phyloP scores from a whole-genome alignment of 2,329 filamentous ascomycete species.

The Monilinia fructigena region DNA sequence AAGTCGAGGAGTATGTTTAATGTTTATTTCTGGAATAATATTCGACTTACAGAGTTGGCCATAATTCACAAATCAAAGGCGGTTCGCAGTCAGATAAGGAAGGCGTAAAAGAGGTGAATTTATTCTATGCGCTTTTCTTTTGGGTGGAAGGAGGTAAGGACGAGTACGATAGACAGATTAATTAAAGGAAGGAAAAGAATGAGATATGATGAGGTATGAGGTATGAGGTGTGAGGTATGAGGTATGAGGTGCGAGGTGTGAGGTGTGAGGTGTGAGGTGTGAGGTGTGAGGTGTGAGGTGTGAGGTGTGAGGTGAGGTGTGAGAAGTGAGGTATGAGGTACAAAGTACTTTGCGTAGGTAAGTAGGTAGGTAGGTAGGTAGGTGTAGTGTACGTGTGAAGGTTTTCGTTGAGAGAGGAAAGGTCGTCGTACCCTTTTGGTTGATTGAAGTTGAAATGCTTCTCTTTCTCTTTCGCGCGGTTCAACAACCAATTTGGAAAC shows the following conservation, averaged over 20 bases:
- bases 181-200: constrained; percentile 11
- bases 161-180: not conserved
- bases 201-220: not conserved
- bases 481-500: constrained; percentile 13
- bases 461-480: constrained; percentile 2
- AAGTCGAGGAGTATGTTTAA: not conserved
- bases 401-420: not conserved
- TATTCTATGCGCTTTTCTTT: constrained; percentile 14
- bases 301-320: too few relatives aligned
- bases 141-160: not conserved
- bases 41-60: constrained; percentile 23
- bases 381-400: too few relatives aligned
- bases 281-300: not conserved
- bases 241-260: too few relatives aligned
- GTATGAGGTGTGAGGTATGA: not conserved
- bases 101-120: constrained; percentile 14
- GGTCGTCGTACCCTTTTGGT: not conserved
- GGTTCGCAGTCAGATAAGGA: constrained; percentile 19
- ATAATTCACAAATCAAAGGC: constrained; percentile 20
- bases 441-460: constrained; percentile 10
- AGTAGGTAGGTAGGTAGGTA: not conserved
- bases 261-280: too few relatives aligned
- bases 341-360: not conserved
- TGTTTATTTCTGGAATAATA: not conserved
- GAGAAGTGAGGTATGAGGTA: too few relatives aligned